Evolutionary conservation across 441 rosid species (phyloP).

Genomic region (Aquilaria agallochum): DNA sequence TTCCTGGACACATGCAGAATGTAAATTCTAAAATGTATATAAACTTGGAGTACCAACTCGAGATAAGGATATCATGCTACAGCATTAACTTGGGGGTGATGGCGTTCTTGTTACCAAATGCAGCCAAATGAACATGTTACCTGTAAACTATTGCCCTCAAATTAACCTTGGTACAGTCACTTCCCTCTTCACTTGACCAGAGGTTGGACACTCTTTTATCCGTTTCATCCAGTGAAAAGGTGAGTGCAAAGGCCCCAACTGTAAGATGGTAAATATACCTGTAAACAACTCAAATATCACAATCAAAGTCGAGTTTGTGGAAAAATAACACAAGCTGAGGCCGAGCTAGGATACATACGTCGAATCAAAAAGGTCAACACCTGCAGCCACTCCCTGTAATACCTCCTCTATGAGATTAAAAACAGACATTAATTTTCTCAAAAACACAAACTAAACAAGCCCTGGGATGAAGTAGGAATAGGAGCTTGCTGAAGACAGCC

Average conservation of each 20-base stretch:
- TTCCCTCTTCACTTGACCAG: slow-evolving; percentile 23
- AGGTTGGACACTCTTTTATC: slow-evolving; percentile 14
- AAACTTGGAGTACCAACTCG: too few relatives aligned
- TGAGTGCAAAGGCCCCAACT: slow-evolving; percentile 64
- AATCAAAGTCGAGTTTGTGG: neutral
- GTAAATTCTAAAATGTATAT: too few relatives aligned
- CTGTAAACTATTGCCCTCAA: slow-evolving; percentile 57
- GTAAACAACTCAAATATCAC: slow-evolving; percentile 16
- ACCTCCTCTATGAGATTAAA: slow-evolving; percentile 54
- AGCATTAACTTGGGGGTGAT: too few relatives aligned
- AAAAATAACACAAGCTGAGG: slow-evolving; percentile 2
- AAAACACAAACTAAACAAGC: neutral
- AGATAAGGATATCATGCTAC: too few relatives aligned
- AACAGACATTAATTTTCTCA: slow-evolving; percentile 1
- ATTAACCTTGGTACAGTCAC: slow-evolving; percentile 52
- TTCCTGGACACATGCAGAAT: slow-evolving; percentile 35
- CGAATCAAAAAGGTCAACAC: slow-evolving; percentile 66
- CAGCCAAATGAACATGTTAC: slow-evolving; percentile 19
- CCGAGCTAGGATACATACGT: slow-evolving; percentile 31
- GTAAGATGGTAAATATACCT: slow-evolving; percentile 72
- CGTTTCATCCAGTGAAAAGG: slow-evolving; percentile 38
- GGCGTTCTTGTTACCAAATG: too few relatives aligned
- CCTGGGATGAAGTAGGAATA: too few relatives aligned
- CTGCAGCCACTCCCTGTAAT: slow-evolving; percentile 71
- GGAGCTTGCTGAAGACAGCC: neutral